phyloP scores from a whole-genome alignment of 768 basidiomycete species.

The Xerocomus brunneocitrinus region DNA sequence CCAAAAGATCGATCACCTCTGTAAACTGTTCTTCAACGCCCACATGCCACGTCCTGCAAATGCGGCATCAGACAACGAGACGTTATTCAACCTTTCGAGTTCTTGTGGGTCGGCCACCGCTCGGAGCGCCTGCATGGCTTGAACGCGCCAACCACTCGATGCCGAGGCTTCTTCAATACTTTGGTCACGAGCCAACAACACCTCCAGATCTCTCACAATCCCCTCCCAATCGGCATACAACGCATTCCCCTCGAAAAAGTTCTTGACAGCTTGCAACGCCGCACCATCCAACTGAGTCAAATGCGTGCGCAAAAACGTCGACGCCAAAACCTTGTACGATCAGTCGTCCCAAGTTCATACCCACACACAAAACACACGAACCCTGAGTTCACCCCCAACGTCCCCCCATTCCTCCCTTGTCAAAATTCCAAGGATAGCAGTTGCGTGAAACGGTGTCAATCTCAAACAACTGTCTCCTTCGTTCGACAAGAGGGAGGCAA shows the following conservation, averaged over 20 bases:
- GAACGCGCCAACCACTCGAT: conserved; percentile 17
- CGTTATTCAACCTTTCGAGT: conserved; percentile 54
- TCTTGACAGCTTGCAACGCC: conserved; percentile 20
- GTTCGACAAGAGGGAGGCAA: conserved; percentile 21
- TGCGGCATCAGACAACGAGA: conserved; percentile 36
- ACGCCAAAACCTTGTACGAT: conserved; percentile 20
- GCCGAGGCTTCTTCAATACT: neutral
- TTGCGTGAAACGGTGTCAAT: conserved; percentile 29
- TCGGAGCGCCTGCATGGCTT: conserved; percentile 29
- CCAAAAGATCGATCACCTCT: conserved; percentile 29
- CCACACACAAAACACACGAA: conserved; percentile 21
- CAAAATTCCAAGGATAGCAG: conserved; percentile 37
- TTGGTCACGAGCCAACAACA: neutral
- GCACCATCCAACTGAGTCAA: conserved; percentile 27
- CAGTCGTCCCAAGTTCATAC: conserved; percentile 1
- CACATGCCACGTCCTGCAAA: conserved; percentile 42
- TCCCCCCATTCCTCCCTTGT: conserved; percentile 38
- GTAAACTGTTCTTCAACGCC: conserved; percentile 42
- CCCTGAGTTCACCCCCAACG: conserved; percentile 27
- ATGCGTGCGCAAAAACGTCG: conserved; percentile 30
- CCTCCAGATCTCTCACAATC: conserved; percentile 13
- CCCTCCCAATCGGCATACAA: conserved; percentile 12
- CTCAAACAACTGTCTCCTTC: conserved; percentile 25
- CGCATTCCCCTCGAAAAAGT: conserved; percentile 16
- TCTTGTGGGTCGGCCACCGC: conserved; percentile 43